phyloP scores from a whole-genome alignment of 192 early-diverging fungal genomes.

The Podila horticola region DNA sequence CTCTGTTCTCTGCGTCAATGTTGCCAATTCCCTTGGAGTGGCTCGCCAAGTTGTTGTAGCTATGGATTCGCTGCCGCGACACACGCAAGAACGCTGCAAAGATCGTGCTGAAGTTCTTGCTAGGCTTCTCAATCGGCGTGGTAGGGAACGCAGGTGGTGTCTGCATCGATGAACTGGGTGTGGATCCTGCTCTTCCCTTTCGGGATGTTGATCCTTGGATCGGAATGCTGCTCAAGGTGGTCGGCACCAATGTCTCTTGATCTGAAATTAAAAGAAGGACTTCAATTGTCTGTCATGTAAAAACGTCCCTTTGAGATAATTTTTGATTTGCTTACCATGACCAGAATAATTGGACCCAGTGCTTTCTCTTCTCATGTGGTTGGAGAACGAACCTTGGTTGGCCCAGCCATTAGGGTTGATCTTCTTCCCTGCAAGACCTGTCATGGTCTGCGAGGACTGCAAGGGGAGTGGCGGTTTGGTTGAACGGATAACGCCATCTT shows the following conservation, averaged over 20 bases:
- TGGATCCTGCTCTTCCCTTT: constrained; percentile 13
- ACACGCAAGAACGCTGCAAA: constrained; percentile 47
- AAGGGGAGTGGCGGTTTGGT: constrained; percentile 40
- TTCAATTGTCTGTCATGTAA: background rate
- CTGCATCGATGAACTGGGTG: constrained; percentile 5
- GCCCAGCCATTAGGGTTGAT: constrained; percentile 53
- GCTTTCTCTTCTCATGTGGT: constrained; percentile 57
- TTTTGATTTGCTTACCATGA: constrained; percentile 11
- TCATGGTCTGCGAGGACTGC: constrained; percentile 39
- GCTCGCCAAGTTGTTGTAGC: constrained; percentile 50
- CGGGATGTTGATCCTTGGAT: constrained; percentile 18
- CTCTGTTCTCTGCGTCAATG: constrained; percentile 7
- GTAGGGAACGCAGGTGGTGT: constrained; percentile 21
- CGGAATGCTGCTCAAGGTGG: constrained; percentile 8
- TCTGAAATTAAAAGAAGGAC: background rate
- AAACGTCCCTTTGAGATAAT: background rate
- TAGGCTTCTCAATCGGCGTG: constrained; percentile 23
- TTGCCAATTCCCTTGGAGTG: constrained; percentile 37
- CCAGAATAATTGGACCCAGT: constrained; percentile 57
- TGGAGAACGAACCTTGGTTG: constrained; percentile 36
- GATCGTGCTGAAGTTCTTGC: constrained; percentile 50
- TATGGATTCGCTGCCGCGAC: constrained; percentile 44
- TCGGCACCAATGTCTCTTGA: background rate
- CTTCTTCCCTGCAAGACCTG: constrained; percentile 28
- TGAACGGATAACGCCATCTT: constrained; percentile 18